These are phyloP conservation scores for Jacaranda mimosifolia DNA, from an alignment of 257 asterid genomes.

Conservation along the genomic window DNA sequence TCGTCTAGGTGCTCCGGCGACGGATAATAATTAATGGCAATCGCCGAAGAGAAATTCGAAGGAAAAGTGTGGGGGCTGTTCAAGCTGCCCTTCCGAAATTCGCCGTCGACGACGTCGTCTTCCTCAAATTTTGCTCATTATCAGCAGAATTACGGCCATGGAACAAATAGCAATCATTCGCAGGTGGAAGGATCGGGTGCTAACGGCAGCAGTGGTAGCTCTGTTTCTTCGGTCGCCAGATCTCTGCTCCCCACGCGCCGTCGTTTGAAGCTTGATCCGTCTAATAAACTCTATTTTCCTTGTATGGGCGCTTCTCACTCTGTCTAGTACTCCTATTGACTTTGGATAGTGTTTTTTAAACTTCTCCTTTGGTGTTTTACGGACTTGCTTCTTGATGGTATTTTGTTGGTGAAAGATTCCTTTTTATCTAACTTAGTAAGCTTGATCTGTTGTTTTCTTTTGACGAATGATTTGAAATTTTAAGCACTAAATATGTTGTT, in stretches of 20 bases:
- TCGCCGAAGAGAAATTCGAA: constrained; percentile 68
- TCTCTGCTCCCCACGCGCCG: constrained; percentile 88
- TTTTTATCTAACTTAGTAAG: constrained; percentile 15
- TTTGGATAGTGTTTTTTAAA: not conserved
- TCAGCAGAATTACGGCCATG: constrained; percentile 64
- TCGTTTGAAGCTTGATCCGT: constrained; percentile 95
- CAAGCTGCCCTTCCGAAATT: constrained; percentile 80
- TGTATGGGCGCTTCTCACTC: constrained; percentile 52
- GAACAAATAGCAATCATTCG: constrained; percentile 49
- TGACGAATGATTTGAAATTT: constrained; percentile 21
- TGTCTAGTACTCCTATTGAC: not conserved
- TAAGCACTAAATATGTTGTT: not conserved
- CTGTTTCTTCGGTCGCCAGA: constrained; percentile 90
- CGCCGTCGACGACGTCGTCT: constrained; percentile 55
- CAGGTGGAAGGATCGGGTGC: constrained; percentile 74
- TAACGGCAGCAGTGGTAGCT: constrained; percentile 48
- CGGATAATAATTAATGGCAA: constrained; percentile 58
- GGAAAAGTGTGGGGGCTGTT: constrained; percentile 82
- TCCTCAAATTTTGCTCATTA: constrained; percentile 50
- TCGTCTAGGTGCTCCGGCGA: constrained; percentile 47
- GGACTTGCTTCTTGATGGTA: constrained; percentile 23
- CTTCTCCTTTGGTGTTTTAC: not conserved
- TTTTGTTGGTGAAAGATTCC: constrained; percentile 18
- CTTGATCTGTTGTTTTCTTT: constrained; percentile 35
- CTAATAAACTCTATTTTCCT: constrained; percentile 87